Conservation (phyloP, 225 moss, liverwort and hornwort genomes). For the Neckera pumila region DNA sequence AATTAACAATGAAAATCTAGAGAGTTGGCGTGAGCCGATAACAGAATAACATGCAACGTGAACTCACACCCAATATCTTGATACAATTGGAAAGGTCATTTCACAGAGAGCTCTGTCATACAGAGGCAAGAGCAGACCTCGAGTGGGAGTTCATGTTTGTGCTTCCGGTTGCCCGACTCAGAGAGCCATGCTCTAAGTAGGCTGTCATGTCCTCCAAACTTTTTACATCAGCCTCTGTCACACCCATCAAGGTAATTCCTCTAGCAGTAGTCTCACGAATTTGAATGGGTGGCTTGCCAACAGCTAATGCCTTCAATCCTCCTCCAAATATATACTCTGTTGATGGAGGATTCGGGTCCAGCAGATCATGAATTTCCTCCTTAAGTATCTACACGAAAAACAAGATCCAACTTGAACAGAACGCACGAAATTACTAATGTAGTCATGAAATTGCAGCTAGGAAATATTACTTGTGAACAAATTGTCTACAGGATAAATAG, state of each 20-base stretch:
- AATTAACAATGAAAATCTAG: not conserved
- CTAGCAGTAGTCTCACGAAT: constrained; percentile 87
- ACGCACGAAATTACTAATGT: not conserved
- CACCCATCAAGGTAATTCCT: constrained; percentile 84
- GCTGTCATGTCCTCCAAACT: constrained; percentile 77
- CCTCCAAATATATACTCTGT: constrained; percentile 67
- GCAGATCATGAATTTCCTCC: constrained; percentile 90
- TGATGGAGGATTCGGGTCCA: constrained; percentile 82
- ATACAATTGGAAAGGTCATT: not conserved
- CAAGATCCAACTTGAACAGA: not conserved
- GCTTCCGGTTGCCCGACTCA: constrained; percentile 93
- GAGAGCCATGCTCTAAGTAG: constrained; percentile 87
- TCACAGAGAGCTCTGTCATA: not conserved
- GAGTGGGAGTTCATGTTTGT: constrained; percentile 97
- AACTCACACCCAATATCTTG: not conserved
- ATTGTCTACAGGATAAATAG: not conserved
- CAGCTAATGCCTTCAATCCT: constrained; percentile 47
- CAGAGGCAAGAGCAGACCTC: constrained; percentile 36
- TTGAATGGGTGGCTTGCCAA: constrained; percentile 87
- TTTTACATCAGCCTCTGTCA: constrained; percentile 87
- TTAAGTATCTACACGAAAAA: constrained; percentile 58
- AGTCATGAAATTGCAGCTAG: not conserved
- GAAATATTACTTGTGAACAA: not conserved
- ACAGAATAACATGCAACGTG: not conserved
- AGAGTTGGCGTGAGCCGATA: not conserved